Evolutionary conservation across 306 rosid species (phyloP), one percentile per base, ranked within the genome.

Genomic region (Gleditsia sinensis): DNA sequence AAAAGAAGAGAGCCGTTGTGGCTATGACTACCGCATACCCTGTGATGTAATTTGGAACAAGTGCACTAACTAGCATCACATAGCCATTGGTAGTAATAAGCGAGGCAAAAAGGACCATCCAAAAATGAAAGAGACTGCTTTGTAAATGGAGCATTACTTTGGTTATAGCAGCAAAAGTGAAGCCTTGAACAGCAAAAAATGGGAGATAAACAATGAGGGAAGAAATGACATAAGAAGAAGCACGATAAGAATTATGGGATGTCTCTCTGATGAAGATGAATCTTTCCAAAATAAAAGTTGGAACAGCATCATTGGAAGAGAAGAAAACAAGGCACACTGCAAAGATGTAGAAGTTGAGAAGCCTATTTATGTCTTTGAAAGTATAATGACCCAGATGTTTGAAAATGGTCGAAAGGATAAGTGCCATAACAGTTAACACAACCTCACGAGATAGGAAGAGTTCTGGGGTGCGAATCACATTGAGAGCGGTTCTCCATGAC

Each of bases 301-400:
- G 98, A 60, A 94, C 97, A 6, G 97, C 98, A 58, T 94, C 96
- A 20, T 94, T 94, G 69, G 98, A 94, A 33, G 98, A 91, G 40
- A 91, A 89, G 97, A 94, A 94, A 40, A 91, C 87, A 4, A 94
- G 88, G 82, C 94, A 94, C 37, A 89, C 92, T 17, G 97, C 72
- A 55, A 91, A 94, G 72, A 94, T 91, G 85, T 91, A 94, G 87
- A 94, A 91, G 86, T 91, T 91, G 63, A 89, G 92, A 72, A 91
- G 93, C 63, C 88, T 78, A 69, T 89, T 93, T 77, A 91, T 78
- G 75, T 93, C 90, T 79, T 7, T 79, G 87, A 89, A 89, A 21
- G 78, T 56, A 9, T 24, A 19, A 8, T 75, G 45, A 16, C 86
- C 16, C 5, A 93, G 84, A 25, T 83, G 72, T 6, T 8, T 43